Percentiles rank a stretch among this genome's conserved stretches.
Evolutionary conservation across 768 basidiomycete species (phyloP).

Genomic region (Leccinum obscurum): DNA sequence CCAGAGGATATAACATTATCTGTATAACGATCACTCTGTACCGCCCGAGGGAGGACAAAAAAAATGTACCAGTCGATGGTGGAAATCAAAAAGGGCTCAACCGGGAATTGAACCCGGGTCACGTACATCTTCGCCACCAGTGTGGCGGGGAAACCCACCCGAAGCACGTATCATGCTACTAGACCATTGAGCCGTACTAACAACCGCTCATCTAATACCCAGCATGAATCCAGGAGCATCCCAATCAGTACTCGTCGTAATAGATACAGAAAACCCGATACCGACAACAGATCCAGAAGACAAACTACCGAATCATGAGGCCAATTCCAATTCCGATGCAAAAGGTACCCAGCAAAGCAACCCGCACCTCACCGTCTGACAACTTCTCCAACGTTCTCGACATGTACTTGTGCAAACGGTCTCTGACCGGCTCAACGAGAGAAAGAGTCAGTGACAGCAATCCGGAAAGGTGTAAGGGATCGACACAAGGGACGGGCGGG

Average conservation of each 20-base stretch:
- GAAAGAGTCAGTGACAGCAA: slow-evolving; percentile 62
- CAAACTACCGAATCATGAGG: slow-evolving; percentile 32
- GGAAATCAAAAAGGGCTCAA: slow-evolving; percentile 23
- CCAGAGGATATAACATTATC: not conserved
- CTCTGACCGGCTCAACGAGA: slow-evolving; percentile 48
- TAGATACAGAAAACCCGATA: not conserved
- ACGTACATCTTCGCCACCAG: slow-evolving; percentile 31
- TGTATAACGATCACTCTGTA: not conserved
- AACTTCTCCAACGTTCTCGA: slow-evolving; percentile 27
- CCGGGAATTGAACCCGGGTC: slow-evolving; percentile 40
- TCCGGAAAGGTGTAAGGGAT: slow-evolving; percentile 69
- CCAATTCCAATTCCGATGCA: slow-evolving; percentile 48
- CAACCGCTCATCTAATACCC: not conserved
- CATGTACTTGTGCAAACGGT: slow-evolving; percentile 25
- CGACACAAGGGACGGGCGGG: slow-evolving; percentile 40
- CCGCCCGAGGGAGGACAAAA: not conserved
- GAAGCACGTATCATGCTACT: slow-evolving; percentile 40
- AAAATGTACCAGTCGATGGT: not conserved
- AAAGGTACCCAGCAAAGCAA: slow-evolving; percentile 42
- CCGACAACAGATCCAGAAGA: not conserved
- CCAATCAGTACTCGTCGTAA: not conserved
- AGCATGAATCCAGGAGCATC: not conserved
- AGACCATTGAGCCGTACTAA: slow-evolving; percentile 38
- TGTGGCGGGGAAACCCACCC: slow-evolving; percentile 28
- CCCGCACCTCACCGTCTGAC: slow-evolving; percentile 29